A percentile compares a stretch with the other conserved stretches of the same genome.
phyloP scores from a whole-genome alignment of 805 yeast species.

The Wickerhamomyces strasburgensis region DNA sequence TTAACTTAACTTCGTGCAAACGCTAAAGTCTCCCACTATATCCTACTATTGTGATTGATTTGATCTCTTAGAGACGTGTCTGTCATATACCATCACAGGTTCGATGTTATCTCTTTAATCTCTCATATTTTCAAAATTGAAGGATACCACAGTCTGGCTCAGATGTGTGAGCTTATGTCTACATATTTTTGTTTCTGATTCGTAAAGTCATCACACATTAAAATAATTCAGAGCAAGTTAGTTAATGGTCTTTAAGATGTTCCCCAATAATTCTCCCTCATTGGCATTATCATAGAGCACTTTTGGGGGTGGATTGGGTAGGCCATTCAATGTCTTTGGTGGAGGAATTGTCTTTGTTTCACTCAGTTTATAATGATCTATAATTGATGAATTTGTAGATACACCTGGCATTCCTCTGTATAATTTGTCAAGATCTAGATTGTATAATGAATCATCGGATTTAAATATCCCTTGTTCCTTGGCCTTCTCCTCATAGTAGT shows the following conservation, averaged over 20 bases:
- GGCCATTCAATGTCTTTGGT: slow-evolving; percentile 19
- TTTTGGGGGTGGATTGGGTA: slow-evolving; percentile 25
- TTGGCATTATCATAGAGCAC: slow-evolving; percentile 13
- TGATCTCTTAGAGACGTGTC: no score
- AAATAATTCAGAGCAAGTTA: slow-evolving; percentile 4
- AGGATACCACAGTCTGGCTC: no score
- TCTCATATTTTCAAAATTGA: no score
- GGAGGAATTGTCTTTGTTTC: slow-evolving; percentile 21
- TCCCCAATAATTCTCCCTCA: slow-evolving; percentile 14
- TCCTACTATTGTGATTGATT: no score
- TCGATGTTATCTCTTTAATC: no score
- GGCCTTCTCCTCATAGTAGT: slow-evolving; percentile 56
- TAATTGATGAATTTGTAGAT: not conserved
- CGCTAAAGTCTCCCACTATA: no score
- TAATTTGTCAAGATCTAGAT: slow-evolving; percentile 15
- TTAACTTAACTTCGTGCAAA: no score
- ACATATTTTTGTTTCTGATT: no score
- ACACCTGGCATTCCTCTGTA: slow-evolving; percentile 32
- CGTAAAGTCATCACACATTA: no score
- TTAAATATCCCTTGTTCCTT: slow-evolving; percentile 30
- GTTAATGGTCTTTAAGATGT: slow-evolving; percentile 19
- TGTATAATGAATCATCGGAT: slow-evolving; percentile 21
- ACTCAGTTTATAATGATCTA: slow-evolving; percentile 18
- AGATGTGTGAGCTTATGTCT: no score
- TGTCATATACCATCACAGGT: no score